Conservation (phyloP, 371 early-diverging fungal species). For the Mortierella sp. region DNA sequence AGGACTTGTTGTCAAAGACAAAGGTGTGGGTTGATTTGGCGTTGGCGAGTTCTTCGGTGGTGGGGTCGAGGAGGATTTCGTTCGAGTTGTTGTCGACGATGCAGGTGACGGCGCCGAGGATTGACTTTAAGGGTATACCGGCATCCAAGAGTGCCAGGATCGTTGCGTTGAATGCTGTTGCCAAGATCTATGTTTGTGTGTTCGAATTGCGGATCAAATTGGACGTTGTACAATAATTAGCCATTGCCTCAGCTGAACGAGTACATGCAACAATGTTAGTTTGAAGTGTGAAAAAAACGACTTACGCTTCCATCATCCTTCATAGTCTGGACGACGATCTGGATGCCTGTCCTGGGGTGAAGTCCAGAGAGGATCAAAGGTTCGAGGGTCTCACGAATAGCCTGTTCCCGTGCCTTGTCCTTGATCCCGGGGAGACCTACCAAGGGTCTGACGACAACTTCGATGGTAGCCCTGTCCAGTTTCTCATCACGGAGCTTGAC, state of each 20-base stretch:
- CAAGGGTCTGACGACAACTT: constrained; percentile 83
- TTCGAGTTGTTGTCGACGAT: constrained; percentile 73
- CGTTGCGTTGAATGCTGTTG: constrained; percentile 89
- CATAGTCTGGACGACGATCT: constrained; percentile 87
- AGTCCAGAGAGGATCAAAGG: constrained; percentile 80
- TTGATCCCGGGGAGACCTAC: constrained; percentile 78
- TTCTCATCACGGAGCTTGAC: constrained; percentile 89
- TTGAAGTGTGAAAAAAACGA: neutral
- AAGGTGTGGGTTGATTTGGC: constrained; percentile 88
- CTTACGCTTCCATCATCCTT: constrained; percentile 89
- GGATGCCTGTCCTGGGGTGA: constrained; percentile 92
- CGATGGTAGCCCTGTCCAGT: constrained; percentile 88
- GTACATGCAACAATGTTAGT: neutral
- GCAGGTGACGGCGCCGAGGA: constrained; percentile 82
- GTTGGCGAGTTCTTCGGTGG: constrained; percentile 75
- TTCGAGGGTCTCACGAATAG: constrained; percentile 80
- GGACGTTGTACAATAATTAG: neutral
- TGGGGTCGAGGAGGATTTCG: constrained; percentile 85
- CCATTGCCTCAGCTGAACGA: neutral
- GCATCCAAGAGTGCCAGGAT: constrained; percentile 92
- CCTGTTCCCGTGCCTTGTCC: constrained; percentile 81
- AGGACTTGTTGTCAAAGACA: constrained; percentile 78
- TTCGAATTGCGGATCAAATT: neutral
- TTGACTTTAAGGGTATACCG: constrained; percentile 87
- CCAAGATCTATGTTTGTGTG: constrained; percentile 64